Conservation (phyloP, 345 rosid species). For the Euphorbia pulcherrima region DNA sequence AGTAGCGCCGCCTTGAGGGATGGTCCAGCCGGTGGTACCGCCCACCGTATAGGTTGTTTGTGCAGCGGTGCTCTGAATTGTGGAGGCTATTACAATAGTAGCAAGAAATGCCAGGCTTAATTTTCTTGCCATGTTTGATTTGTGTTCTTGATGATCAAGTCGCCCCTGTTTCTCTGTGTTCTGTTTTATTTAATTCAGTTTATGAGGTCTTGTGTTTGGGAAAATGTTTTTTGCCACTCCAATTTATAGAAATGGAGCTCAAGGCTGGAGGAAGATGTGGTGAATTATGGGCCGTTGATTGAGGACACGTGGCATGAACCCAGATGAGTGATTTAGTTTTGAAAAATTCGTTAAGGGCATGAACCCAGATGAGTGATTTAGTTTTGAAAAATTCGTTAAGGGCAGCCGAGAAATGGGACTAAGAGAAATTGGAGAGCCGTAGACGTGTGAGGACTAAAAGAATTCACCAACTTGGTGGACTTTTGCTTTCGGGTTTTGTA, state of each 20-base stretch:
- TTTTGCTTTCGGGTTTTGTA: background rate
- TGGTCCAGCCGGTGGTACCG: slow-evolving; percentile 36
- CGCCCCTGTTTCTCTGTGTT: slow-evolving; percentile 33
- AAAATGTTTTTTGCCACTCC: background rate
- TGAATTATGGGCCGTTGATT: slow-evolving; percentile 15
- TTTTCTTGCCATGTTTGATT: slow-evolving; percentile 21
- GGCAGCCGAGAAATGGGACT: slow-evolving; percentile 18
- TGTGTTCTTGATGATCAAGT: slow-evolving; percentile 31
- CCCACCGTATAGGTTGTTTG: slow-evolving; percentile 38
- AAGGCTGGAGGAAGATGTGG: background rate
- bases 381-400: too few relatives aligned
- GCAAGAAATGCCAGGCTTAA: slow-evolving; percentile 18
- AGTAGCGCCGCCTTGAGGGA: slow-evolving; percentile 20
- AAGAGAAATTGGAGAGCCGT: slow-evolving; percentile 4
- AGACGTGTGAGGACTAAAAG: slow-evolving; percentile 23
- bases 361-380: too few relatives aligned
- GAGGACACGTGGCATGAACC: slow-evolving; percentile 9
- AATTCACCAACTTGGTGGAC: slow-evolving; percentile 20
- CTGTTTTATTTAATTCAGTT: background rate
- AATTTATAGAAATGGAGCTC: slow-evolving; percentile 16
- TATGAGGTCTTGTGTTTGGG: background rate
- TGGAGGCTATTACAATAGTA: slow-evolving; percentile 19
- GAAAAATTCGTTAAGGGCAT: too few relatives aligned
- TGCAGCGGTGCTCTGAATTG: slow-evolving; percentile 26
- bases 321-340: slow-evolving; percentile 4